Conservation (phyloP, 140 eudicot genomes). For the Senecio squalidus region DNA sequence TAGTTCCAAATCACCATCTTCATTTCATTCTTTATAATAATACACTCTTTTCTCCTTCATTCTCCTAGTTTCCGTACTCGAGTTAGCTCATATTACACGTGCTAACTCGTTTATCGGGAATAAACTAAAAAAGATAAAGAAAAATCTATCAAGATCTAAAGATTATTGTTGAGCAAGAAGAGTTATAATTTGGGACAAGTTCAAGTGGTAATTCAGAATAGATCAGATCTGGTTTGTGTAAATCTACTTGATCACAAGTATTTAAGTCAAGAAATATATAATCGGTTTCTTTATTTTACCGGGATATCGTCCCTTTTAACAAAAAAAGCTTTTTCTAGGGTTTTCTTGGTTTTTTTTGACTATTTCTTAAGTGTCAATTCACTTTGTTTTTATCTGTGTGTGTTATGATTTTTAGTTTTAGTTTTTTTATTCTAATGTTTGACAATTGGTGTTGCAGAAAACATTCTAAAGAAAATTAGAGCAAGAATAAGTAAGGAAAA, state of each 20-base stretch:
- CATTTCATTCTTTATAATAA: constrained; percentile 6
- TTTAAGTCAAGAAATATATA: constrained; percentile 6
- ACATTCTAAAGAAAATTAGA: neutral
- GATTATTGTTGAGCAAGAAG: constrained; percentile 5
- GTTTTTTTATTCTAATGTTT: constrained; percentile 4
- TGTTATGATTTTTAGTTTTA: neutral
- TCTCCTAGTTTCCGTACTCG: neutral
- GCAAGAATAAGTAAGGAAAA: constrained; percentile 7
- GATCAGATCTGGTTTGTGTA: constrained; percentile 16
- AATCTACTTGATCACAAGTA: constrained; percentile 11
- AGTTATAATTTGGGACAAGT: neutral
- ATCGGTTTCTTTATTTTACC: neutral
- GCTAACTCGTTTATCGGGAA: neutral
- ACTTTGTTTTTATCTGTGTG: neutral
- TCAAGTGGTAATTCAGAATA: constrained; percentile 3
- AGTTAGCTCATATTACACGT: too few species aligned
- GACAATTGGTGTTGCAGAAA: constrained; percentile 9
- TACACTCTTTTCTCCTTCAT: constrained; percentile 1
- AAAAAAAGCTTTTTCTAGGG: too few species aligned
- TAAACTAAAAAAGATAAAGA: too few species aligned
- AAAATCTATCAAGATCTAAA: constrained; percentile 16
- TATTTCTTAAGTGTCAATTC: neutral
- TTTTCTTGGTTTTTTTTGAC: neutral
- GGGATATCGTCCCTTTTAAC: too few species aligned
- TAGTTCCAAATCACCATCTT: constrained; percentile 19